Base-by-base conservation (phyloP, 306 rosid genomes). In the Rubus idaeus region DNA sequence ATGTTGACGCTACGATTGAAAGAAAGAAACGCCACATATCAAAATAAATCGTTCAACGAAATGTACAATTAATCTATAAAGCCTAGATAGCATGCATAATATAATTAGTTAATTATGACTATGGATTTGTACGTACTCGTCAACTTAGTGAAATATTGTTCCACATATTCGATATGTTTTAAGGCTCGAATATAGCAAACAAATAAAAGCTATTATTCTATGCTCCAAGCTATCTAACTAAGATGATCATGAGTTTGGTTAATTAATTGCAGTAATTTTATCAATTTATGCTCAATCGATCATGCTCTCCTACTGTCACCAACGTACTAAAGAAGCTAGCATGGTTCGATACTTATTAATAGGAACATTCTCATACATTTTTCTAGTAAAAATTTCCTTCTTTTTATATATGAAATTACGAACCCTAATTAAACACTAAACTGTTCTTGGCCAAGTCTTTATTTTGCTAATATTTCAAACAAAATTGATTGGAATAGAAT, bases 161-260 rank as follows among this genome's bases (percentile, higher is more conserved):
- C 30, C 47, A 37, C n/a, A 30, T 71, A 71, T 52, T 71, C 75
- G 50, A 71, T 52, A 39, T 71, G 63, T 52, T 37, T 23, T 18
- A n/a, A 37, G 49, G 63, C 37, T 71, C 37, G 64, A 70, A 71
- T 52, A 71, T 51, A 6, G 35, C 11, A 35, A 50, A 35, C 75
- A 50, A 70, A 30, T 1, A 30, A 30, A 26, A 14, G 57, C 3
- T 17, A 47, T 69, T 46, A 69, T 69, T 47, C 57, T 69, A 57
- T 26, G 40, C 73, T 69, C 64, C 64, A 23, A 21, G 13, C 63
- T 57, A 10, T 30, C 35, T 1, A 30, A 30, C 35, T 30, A 30
- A 30, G 0, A 30, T 30, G 35, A 30, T 30, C 35, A 30, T 30
- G 35, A 9, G 17, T 0, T 56, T 11, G 26, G 26, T 23, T 23